Conservation (phyloP, 306 rosid genomes). For the Cyamopsis tetragonoloba region DNA sequence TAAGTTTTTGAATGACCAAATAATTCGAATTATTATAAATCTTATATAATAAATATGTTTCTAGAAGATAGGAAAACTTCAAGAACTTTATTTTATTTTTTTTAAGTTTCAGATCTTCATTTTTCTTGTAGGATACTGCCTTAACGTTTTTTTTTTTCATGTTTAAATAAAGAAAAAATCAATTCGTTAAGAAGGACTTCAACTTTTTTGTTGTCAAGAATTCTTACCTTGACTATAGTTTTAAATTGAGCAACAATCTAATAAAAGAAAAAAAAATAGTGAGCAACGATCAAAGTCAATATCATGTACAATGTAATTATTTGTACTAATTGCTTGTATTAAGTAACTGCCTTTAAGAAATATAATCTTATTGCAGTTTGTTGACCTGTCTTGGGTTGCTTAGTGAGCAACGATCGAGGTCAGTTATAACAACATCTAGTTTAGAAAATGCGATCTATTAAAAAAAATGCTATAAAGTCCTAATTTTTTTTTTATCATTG, state of each 20-base stretch:
- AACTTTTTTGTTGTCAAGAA: conserved; percentile 9
- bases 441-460: too few relatives aligned
- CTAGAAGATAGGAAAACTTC: conserved; percentile 24
- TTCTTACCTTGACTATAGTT: conserved; percentile 8
- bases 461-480: background rate
- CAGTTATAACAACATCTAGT: background rate
- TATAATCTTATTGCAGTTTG: too few relatives aligned
- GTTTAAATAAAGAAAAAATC: too few relatives aligned
- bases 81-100: background rate
- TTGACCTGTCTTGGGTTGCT: too few relatives aligned
- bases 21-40: background rate
- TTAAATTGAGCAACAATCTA: background rate
- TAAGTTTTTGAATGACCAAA: background rate
- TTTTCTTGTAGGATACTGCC: background rate
- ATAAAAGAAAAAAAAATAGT: too few relatives aligned
- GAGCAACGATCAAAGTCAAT: too few relatives aligned
- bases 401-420: background rate
- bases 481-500: background rate
- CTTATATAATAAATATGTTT: background rate
- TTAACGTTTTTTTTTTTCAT: background rate
- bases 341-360: too few relatives aligned
- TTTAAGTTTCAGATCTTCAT: background rate
- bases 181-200: background rate
- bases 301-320: too few relatives aligned
- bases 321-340: too few relatives aligned